These are phyloP conservation scores for Acanthamoeba triangularis DNA, from an alignment of 208 protist genomes.

Conservation along the genomic window DNA sequence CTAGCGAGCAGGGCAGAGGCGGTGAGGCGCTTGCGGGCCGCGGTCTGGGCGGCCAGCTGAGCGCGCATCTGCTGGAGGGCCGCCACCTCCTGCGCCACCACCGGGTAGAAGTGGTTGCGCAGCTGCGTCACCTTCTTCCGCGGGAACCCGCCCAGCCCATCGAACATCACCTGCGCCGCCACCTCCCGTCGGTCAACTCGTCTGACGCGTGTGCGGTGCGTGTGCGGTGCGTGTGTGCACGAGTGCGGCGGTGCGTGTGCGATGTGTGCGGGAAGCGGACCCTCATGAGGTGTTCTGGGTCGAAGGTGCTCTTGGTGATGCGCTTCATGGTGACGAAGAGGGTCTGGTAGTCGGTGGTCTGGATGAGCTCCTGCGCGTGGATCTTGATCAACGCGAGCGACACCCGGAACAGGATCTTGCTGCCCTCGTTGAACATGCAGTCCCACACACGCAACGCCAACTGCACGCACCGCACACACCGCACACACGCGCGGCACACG, in stretches of 20 bases:
- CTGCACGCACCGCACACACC: neutral
- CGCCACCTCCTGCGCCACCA: constrained; percentile 16
- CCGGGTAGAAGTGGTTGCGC: constrained; percentile 57
- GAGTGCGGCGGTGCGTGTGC: no score
- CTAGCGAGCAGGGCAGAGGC: neutral
- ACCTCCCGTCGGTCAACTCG: neutral
- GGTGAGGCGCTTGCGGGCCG: neutral
- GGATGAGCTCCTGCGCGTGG: constrained; percentile 78
- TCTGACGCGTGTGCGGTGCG: neutral
- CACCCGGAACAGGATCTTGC: constrained; percentile 87
- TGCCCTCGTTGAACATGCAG: constrained; percentile 86
- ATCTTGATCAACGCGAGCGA: constrained; percentile 80
- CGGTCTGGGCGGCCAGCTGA: neutral
- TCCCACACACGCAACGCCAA: constrained; percentile 87
- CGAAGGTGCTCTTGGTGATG: constrained; percentile 31
- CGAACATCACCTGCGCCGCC: constrained; percentile 1
- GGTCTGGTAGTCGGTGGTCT: constrained; percentile 55
- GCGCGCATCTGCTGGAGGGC: constrained; percentile 55
- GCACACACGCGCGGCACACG: neutral
- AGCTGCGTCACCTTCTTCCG: constrained; percentile 52
- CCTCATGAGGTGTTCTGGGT: constrained; percentile 29
- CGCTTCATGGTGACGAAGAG: constrained; percentile 51
- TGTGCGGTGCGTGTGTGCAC: no score
- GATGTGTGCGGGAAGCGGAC: neutral
- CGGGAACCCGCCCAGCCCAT: constrained; percentile 39